Evolutionary conservation across 371 early-diverging fungal genomes (phyloP).

Genomic region (Mucor saturninus): DNA sequence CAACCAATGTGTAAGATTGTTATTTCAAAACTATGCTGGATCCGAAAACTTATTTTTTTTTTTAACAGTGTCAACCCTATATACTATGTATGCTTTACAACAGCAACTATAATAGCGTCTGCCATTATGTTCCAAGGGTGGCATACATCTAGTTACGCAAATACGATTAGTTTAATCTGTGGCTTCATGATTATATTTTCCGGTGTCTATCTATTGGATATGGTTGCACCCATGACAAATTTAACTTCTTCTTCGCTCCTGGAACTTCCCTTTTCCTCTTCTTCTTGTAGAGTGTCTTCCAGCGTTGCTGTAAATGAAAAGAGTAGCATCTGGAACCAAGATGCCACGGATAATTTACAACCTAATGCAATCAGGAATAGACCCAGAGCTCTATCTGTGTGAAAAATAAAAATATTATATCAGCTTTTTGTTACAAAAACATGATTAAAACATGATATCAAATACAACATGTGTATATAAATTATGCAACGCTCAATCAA

Average conservation of each 20-base stretch:
- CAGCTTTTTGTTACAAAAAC: neutral
- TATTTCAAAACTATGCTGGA: neutral
- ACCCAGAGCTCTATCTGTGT: constrained; percentile 1
- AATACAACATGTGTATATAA: neutral
- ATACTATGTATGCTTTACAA: constrained; percentile 94
- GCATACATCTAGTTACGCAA: constrained; percentile 71
- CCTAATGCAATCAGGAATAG: constrained; percentile 7
- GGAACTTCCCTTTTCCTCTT: neutral
- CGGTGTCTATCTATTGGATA: constrained; percentile 81
- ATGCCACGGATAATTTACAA: neutral
- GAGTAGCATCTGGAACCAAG: constrained; percentile 3
- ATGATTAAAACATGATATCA: neutral
- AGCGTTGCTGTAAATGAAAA: constrained; percentile 6
- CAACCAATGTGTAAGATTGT: constrained; percentile 75
- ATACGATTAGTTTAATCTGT: constrained; percentile 81
- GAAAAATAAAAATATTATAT: neutral
- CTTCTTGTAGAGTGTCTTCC: constrained; percentile 6
- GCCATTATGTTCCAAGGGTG: constrained; percentile 91
- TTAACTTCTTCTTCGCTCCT: no score
- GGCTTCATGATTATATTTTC: constrained; percentile 92
- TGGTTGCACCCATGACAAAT: constrained; percentile 23
- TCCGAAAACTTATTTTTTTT: neutral
- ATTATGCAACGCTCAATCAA: no score
- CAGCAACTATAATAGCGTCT: constrained; percentile 89
- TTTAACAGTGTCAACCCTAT: constrained; percentile 75